Percentiles rank a stretch among this genome's conserved stretches.
Evolutionary conservation across 169 alveolate genomes (phyloP).

Genomic region (Toxoplasma gondii): DNA sequence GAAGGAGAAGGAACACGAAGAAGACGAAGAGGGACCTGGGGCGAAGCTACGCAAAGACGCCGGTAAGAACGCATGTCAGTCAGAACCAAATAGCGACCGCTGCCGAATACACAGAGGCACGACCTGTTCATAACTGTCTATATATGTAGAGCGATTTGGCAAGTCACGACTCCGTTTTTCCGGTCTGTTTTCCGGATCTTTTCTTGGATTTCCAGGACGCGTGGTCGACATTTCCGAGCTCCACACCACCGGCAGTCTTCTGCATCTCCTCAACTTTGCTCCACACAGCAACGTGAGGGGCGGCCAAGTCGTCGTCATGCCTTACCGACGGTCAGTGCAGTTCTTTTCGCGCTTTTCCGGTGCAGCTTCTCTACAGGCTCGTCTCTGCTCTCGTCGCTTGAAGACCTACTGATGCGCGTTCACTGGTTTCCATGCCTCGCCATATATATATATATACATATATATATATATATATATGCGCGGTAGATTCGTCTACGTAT

Average conservation of each 20-base stretch:
- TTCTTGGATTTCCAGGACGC: slow-evolving; percentile 65
- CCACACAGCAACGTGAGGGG: slow-evolving; percentile 77
- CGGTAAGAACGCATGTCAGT: background rate
- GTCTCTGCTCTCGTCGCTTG: background rate
- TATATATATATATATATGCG: background rate
- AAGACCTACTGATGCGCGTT: no score
- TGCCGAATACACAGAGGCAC: background rate
- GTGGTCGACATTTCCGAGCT: slow-evolving; percentile 72
- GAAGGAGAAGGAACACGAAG: slow-evolving; percentile 20
- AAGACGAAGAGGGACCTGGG: slow-evolving; percentile 32
- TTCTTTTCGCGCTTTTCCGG: background rate
- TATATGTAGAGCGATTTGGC: background rate
- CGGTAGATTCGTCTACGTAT: background rate
- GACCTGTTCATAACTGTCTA: background rate
- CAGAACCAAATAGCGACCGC: no score
- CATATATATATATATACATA: background rate
- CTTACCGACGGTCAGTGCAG: slow-evolving; percentile 71
- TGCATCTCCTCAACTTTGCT: slow-evolving; percentile 75
- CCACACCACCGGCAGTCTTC: slow-evolving; percentile 75
- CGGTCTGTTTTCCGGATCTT: background rate
- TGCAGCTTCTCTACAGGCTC: background rate
- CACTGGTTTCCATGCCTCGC: background rate
- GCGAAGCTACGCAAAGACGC: slow-evolving; percentile 61
- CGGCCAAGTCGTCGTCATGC: slow-evolving; percentile 84
- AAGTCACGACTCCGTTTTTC: background rate